Percentiles rank a stretch among this genome's conserved stretches.
Evolutionary conservation across 805 yeast genomes (phyloP).

Genomic region (Lipomyces chichibuensis): DNA sequence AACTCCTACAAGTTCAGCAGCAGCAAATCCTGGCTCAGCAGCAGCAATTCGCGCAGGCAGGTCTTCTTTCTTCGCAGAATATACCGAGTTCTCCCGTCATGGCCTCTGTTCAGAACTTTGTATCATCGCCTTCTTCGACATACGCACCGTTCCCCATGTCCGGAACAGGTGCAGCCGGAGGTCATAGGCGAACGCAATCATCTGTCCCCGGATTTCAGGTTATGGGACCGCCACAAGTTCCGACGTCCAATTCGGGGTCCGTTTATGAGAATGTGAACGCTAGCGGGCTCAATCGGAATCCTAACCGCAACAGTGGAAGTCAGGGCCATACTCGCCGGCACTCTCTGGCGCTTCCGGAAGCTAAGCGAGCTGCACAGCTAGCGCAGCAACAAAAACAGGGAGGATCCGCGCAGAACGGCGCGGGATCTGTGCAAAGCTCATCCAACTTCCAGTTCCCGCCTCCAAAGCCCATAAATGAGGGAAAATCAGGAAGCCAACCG

Average conservation of each 20-base stretch:
- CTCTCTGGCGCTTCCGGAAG: slow-evolving; percentile 87
- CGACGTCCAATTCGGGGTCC: slow-evolving; percentile 2
- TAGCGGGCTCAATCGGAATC: slow-evolving; percentile 16
- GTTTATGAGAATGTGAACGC: slow-evolving; percentile 14
- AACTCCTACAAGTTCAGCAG: slow-evolving; percentile 87
- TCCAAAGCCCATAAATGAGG: slow-evolving; percentile 11
- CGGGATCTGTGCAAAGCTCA: slow-evolving; percentile 17
- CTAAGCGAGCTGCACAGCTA: slow-evolving; percentile 94
- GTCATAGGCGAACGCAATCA: slow-evolving; percentile 47
- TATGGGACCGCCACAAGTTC: slow-evolving; percentile 21
- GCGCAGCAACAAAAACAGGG: slow-evolving; percentile 64
- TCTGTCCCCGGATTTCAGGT: slow-evolving; percentile 35
- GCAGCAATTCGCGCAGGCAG: slow-evolving; percentile 48
- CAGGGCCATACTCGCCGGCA: slow-evolving; percentile 89
- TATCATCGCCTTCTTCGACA: slow-evolving; percentile 21
- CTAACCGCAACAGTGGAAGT: slow-evolving; percentile 23
- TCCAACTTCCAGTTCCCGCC: slow-evolving; percentile 34
- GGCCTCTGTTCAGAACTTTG: slow-evolving; percentile 22
- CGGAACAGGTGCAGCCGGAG: slow-evolving; percentile 18
- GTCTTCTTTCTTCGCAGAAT: slow-evolving; percentile 36
- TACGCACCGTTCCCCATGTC: slow-evolving; percentile 16
- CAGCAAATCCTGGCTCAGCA: slow-evolving; percentile 80
- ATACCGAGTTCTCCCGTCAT: slow-evolving; percentile 19
- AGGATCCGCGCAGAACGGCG: slow-evolving; percentile 17
- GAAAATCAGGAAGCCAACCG: slow-evolving; percentile 9